These are phyloP conservation scores for Quercus phellos DNA, from an alignment of 331 rosid genomes.

Conservation along the genomic window DNA sequence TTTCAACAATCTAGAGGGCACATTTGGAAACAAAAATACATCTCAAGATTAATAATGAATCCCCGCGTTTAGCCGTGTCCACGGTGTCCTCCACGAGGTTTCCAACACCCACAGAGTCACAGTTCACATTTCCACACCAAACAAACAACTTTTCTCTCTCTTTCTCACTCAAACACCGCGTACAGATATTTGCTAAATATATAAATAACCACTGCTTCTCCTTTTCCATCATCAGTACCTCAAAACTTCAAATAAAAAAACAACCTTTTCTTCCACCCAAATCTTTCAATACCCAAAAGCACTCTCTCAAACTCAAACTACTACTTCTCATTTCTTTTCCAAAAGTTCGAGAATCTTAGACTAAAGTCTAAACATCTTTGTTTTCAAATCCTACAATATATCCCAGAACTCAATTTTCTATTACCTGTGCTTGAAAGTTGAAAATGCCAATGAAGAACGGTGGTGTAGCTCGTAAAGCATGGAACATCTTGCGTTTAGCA, in stretches of 20 bases:
- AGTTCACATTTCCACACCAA: slow-evolving; percentile 1
- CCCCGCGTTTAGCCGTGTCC: slow-evolving; percentile 38
- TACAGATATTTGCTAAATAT: neutral
- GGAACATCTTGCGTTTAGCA: slow-evolving; percentile 64
- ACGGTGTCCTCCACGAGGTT: neutral
- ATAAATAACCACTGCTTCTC: slow-evolving; percentile 11
- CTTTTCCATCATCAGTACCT: neutral
- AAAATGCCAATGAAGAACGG: slow-evolving; percentile 34
- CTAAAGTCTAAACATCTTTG: too few species aligned
- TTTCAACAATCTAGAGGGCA: slow-evolving; percentile 10
- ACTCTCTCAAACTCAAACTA: neutral
- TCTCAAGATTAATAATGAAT: slow-evolving; percentile 23
- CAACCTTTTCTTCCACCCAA: neutral
- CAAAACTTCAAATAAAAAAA: too few species aligned
- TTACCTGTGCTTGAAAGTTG: neutral
- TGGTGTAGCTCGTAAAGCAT: slow-evolving; percentile 43
- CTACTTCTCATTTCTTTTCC: neutral
- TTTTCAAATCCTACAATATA: too few species aligned
- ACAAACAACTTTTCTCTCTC: neutral
- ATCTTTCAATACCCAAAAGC: neutral
- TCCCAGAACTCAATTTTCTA: too few species aligned
- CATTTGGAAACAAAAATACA: slow-evolving; percentile 12
- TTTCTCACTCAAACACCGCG: neutral
- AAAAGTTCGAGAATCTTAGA: too few species aligned
- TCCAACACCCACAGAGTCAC: neutral